Conservation (phyloP, 352 stramenopile genomes). For the Nothophytophthora sp. region DNA sequence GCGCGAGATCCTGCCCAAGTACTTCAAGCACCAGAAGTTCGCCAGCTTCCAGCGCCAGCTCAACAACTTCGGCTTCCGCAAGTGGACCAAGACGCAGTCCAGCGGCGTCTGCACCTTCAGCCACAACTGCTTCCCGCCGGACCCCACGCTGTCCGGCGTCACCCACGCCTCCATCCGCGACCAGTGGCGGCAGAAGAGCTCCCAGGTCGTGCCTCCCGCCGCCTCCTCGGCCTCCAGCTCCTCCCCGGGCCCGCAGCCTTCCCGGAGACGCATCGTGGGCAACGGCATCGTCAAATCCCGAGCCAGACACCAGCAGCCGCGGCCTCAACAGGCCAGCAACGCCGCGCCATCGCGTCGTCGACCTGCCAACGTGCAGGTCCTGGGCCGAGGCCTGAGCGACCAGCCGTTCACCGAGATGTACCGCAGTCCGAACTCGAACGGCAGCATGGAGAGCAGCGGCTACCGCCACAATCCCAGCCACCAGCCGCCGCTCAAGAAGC, state of each 20-base stretch:
- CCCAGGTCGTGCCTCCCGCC: conserved; percentile 25
- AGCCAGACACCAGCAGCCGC: conserved; percentile 22
- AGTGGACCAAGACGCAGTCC: conserved; percentile 75
- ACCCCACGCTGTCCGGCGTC: conserved; percentile 36
- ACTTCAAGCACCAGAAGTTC: conserved; percentile 94
- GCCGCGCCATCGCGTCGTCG: conserved; percentile 6
- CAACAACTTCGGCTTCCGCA: conserved; percentile 89
- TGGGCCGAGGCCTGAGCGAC: conserved; percentile 10
- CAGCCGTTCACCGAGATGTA: conserved; percentile 25
- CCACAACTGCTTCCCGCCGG: conserved; percentile 80
- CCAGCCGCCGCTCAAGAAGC: conserved; percentile 55
- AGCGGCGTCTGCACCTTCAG: conserved; percentile 84
- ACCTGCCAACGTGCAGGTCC: conserved; percentile 19
- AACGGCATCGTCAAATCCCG: conserved; percentile 51
- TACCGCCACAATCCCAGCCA: conserved; percentile 35
- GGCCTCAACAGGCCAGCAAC: neutral
- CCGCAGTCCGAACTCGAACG: conserved; percentile 26
- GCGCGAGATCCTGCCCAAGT: conserved; percentile 87
- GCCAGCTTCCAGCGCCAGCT: conserved; percentile 88
- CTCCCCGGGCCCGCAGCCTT: conserved; percentile 4
- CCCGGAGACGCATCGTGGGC: conserved; percentile 34
- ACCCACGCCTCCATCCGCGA: conserved; percentile 57
- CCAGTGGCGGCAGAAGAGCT: conserved; percentile 73
- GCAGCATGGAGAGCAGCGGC: conserved; percentile 20
- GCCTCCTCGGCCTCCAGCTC: conserved; percentile 3